These are phyloP conservation scores for Aspergillus nanangensis DNA, from an alignment of 495 filamentous ascomycete species.

Conservation along the genomic window DNA sequence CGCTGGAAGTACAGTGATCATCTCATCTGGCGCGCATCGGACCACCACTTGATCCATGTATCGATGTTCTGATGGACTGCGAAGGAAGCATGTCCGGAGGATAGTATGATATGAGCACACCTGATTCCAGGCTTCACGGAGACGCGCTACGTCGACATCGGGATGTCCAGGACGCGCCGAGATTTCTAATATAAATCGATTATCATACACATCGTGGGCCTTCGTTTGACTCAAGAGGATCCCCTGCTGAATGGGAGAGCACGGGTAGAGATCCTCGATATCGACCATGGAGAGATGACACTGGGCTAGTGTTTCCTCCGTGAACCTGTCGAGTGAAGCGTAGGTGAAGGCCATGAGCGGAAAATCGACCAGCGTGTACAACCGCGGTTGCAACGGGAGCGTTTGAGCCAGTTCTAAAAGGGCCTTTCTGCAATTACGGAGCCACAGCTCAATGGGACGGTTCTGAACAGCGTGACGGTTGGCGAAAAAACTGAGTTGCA, in stretches of 20 bases:
- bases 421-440: not conserved
- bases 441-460: not conserved
- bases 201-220: not conserved
- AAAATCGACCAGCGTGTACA: not conserved
- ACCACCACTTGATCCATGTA: too few relatives aligned
- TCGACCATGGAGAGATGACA: not conserved
- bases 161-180: too few relatives aligned
- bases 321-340: not conserved
- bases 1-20: too few relatives aligned
- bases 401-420: not conserved
- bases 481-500: not conserved
- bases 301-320: not conserved
- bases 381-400: not conserved
- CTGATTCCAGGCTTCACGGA: too few relatives aligned
- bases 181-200: not conserved
- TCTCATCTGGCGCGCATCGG: too few relatives aligned
- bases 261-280: not conserved
- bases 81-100: too few relatives aligned
- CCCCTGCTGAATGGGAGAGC: not conserved
- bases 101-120: too few relatives aligned
- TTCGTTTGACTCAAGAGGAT: constrained; percentile 1
- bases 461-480: not conserved
- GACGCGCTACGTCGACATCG: too few relatives aligned
- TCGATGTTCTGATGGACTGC: too few relatives aligned
- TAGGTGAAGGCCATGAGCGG: not conserved